Evolutionary conservation across 305 asterid genomes (phyloP), one percentile per base, ranked within the genome.

Genomic region (Stenogyne calaminthoides): DNA sequence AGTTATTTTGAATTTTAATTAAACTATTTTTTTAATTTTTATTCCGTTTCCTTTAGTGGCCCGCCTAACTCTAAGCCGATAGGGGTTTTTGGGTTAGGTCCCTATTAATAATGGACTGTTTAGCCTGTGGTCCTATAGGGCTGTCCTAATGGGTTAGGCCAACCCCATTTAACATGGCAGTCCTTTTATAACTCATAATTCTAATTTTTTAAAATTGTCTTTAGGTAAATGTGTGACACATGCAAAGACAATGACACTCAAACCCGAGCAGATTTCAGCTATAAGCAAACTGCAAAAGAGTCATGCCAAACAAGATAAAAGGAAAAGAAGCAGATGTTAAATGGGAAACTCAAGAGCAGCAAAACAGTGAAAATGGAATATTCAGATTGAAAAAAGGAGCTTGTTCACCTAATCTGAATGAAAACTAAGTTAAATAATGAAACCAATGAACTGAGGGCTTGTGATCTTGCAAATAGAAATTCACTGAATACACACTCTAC

Each of bases 161-260:
- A 32, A 32, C 36, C 7, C 36, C 36, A 6, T 32, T 32, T 32
- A 32, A 32, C 36, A 32, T 32, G 58, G 29, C 49, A 52, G 55
- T 46, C 10, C 64, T 63, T 36, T 37, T 64, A 22, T 29, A 25
- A 12, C 8, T 22, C 64, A 25, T 29, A 9, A 22, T 57, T 12
- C 16, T 58, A 32, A 63, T 11, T 18, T 52, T 68, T 51, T 66
- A 34, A 32, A 25, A 27, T n/a, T 71, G 66, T 74, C 29, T 7
- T 58, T 71, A 93, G 98, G 97, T 94, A 81, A 91, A 91, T 75
- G 92, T 91, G 69, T 84, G 86, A 88, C 90, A 40, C 98, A 94
- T 80, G 78, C 76, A n/a, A 47, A 72, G 55, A 84, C 81, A 46
- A 84, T 82, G 66, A 58, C 46, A 0, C 77, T 88, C 42, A 6